Evolutionary conservation across 2,329 filamentous ascomycete species (phyloP).

Genomic region (Colletotrichum higginsianum): DNA sequence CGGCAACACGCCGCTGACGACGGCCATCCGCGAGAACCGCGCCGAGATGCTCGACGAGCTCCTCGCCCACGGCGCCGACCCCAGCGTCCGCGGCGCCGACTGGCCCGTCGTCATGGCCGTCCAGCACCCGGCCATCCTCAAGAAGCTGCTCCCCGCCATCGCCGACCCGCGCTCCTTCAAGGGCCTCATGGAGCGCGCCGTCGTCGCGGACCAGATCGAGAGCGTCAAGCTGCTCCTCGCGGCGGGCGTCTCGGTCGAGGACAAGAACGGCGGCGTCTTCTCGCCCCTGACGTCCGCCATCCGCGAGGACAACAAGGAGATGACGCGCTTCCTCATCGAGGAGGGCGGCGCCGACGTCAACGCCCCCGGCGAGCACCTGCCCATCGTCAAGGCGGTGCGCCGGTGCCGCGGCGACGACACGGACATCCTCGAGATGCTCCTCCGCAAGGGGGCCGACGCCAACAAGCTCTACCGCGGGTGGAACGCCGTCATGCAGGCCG

Average conservation of each 20-base stretch:
- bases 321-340: conserved; percentile 73
- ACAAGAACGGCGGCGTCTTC: conserved; percentile 81
- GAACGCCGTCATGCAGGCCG: conserved; percentile 76
- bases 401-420: conserved; percentile 69
- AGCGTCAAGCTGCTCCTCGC: conserved; percentile 76
- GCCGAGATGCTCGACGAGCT: conserved; percentile 73
- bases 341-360: conserved; percentile 76
- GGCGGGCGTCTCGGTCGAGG: conserved; percentile 77
- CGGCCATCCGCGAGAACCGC: conserved; percentile 74
- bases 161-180: conserved; percentile 74
- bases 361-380: conserved; percentile 78
- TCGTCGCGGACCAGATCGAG: conserved; percentile 76
- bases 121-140: conserved; percentile 71
- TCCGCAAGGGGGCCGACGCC: conserved; percentile 75
- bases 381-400: conserved; percentile 78
- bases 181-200: conserved; percentile 78
- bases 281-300: conserved; percentile 78
- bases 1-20: conserved; percentile 75
- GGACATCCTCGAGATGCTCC: conserved; percentile 73
- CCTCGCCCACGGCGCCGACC: conserved; percentile 71
- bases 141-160: conserved; percentile 70
- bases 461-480: conserved; percentile 78
- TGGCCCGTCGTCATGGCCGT: conserved; percentile 82
- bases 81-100: conserved; percentile 75
- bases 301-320: conserved; percentile 73